Percentiles rank a stretch among this genome's conserved stretches.
Conservation (phyloP, 148 eudicot species). For the Silene uniflora region DNA sequence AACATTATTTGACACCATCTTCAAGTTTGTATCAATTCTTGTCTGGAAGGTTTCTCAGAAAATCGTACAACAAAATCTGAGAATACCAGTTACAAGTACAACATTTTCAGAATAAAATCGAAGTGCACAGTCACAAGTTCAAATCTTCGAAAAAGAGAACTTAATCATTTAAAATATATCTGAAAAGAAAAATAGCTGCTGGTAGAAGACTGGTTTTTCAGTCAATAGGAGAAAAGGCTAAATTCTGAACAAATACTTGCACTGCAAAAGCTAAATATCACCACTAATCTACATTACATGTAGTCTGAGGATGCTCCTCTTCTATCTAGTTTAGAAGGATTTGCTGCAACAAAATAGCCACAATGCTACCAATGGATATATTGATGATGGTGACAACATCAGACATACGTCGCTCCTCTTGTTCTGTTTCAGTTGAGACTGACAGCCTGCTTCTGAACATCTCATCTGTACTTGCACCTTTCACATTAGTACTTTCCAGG, state of each 20-base stretch:
- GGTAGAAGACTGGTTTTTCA: neutral
- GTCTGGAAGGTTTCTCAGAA: neutral
- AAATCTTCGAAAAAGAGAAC: neutral
- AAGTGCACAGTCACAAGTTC: neutral
- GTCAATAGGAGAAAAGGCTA: neutral
- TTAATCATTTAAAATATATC: neutral
- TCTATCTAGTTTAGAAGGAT: too few species aligned
- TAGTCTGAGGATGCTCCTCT: too few species aligned
- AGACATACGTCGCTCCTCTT: constrained; percentile 92
- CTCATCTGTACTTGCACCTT: constrained; percentile 38
- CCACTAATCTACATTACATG: too few species aligned
- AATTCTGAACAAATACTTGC: constrained; percentile 42
- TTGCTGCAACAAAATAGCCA: too few species aligned
- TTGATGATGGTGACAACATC: too few species aligned
- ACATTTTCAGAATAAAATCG: neutral
- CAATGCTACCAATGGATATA: too few species aligned
- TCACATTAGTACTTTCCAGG: too few species aligned
- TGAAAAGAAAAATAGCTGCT: neutral
- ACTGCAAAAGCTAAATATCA: constrained; percentile 87
- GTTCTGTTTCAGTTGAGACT: constrained; percentile 44
- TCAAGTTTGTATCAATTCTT: too few species aligned
- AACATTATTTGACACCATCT: too few species aligned
- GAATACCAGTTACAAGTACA: neutral
- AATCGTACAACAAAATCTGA: neutral
- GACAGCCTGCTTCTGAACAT: constrained; percentile 34